Percentiles rank a stretch among this genome's conserved stretches.
These are phyloP conservation scores for Populus hybrid DNA, from an alignment of 441 rosid species.

Conservation along the genomic window DNA sequence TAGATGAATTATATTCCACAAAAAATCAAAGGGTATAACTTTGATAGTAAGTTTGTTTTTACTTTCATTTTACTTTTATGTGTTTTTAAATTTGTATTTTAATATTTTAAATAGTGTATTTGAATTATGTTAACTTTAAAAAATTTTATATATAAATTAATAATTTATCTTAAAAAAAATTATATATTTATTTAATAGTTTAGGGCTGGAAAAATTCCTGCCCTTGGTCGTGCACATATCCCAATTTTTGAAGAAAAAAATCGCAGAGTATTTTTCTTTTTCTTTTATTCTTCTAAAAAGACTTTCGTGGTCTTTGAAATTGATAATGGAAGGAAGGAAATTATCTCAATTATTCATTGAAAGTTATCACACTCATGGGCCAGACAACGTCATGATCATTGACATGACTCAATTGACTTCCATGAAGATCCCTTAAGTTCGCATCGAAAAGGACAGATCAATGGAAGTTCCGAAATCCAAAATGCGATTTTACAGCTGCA, in stretches of 20 bases:
- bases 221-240: background rate
- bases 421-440: too few species aligned
- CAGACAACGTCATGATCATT: background rate
- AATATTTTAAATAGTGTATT: too few species aligned
- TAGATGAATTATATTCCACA: too few species aligned
- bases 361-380: background rate
- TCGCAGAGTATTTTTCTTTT: background rate
- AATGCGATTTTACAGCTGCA: background rate
- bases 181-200: too few species aligned
- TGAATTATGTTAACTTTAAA: too few species aligned
- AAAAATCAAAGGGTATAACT: too few species aligned
- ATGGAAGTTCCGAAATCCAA: background rate
- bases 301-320: background rate
- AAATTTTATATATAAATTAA: too few species aligned
- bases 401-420: background rate
- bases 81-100: too few species aligned
- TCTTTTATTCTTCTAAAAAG: background rate
- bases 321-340: background rate
- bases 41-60: too few species aligned
- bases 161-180: too few species aligned
- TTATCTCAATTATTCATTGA: constrained; percentile 2
- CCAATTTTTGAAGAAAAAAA: background rate
- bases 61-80: too few species aligned
- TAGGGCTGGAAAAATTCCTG: too few species aligned
- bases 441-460: background rate